phyloP scores from a whole-genome alignment of 2,329 filamentous ascomycete species.

The Penicillium sp. region DNA sequence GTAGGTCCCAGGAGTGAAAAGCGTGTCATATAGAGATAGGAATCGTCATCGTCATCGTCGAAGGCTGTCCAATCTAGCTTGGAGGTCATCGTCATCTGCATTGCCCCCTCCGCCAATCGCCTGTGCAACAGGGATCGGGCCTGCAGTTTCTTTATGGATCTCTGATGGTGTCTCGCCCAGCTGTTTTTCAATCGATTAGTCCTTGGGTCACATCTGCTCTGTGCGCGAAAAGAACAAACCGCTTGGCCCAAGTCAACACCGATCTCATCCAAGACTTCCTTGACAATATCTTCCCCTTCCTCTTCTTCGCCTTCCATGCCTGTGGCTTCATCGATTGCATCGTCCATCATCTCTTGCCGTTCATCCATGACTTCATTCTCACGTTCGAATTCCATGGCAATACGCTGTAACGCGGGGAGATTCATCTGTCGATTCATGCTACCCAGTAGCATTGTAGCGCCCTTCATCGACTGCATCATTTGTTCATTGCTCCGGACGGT shows the following conservation, averaged over 20 bases:
- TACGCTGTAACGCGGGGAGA: conserved; percentile 85
- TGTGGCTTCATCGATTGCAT: conserved; percentile 94
- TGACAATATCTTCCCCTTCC: conserved; percentile 93
- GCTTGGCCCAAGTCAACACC: conserved; percentile 86
- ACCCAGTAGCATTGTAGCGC: conserved; percentile 82
- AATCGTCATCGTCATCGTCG: conserved; percentile 45
- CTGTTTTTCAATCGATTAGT: conserved; percentile 46
- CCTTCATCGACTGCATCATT: conserved; percentile 99
- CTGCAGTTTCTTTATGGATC: conserved; percentile 64
- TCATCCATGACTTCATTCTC: conserved; percentile 99
- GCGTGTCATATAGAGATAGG: conserved; percentile 3
- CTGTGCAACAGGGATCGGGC: conserved; percentile 76
- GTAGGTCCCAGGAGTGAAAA: conserved; percentile 2
- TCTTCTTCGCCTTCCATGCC: conserved; percentile 78
- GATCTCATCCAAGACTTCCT: conserved; percentile 94
- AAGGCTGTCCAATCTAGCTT: conserved; percentile 86
- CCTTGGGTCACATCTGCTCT: background rate
- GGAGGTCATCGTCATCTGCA: conserved; percentile 77
- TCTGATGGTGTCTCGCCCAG: conserved; percentile 87
- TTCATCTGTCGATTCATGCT: conserved; percentile 99
- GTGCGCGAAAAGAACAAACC: conserved; percentile 52
- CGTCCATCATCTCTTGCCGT: conserved; percentile 99
- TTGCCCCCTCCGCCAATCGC: conserved; percentile 59
- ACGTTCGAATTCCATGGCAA: conserved; percentile 97
- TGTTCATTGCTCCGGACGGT: conserved; percentile 97